These are phyloP conservation scores for Tolypocladium nubicola DNA, from an alignment of 2,329 filamentous ascomycete species.

Conservation along the genomic window DNA sequence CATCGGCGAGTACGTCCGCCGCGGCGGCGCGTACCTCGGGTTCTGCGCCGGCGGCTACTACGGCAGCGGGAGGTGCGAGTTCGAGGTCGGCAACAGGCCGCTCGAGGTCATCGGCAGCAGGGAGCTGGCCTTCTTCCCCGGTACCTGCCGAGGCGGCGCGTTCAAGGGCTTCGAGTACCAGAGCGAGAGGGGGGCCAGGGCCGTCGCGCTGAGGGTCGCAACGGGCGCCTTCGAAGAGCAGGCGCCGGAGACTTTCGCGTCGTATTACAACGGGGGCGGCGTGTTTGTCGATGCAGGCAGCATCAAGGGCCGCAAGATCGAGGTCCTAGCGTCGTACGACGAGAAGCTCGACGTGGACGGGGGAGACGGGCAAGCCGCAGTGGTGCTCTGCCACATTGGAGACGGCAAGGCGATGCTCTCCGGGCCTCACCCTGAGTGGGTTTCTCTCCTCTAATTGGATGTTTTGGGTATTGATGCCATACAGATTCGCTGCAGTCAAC, in stretches of 20 bases:
- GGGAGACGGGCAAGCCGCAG: constrained; percentile 62
- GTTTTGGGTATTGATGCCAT: constrained; percentile 5
- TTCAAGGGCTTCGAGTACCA: constrained; percentile 86
- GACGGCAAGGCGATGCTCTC: constrained; percentile 71
- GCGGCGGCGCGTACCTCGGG: constrained; percentile 77
- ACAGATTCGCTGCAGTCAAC: constrained; percentile 73
- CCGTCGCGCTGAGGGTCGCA: constrained; percentile 55
- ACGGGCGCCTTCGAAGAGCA: constrained; percentile 45
- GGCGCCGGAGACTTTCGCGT: constrained; percentile 53
- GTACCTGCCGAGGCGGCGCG: constrained; percentile 73
- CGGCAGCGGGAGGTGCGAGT: constrained; percentile 71
- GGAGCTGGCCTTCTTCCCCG: constrained; percentile 83
- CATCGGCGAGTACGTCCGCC: constrained; percentile 76
- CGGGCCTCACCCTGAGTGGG: constrained; percentile 83
- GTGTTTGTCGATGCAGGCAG: constrained; percentile 75
- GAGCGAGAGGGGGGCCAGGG: constrained; percentile 74
- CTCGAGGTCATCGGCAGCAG: constrained; percentile 79
- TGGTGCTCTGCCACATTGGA: constrained; percentile 75
- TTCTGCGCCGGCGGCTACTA: constrained; percentile 96
- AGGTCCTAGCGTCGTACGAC: constrained; percentile 73
- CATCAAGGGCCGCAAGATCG: constrained; percentile 52
- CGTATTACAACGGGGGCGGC: constrained; percentile 92
- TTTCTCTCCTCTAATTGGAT: neutral
- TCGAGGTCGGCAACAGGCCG: constrained; percentile 68
- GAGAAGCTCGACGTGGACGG: constrained; percentile 67